A percentile compares a stretch with the other conserved stretches of the same genome.
These are phyloP conservation scores for Fusarium graminum DNA, from an alignment of 2,329 filamentous ascomycete species.

Conservation along the genomic window DNA sequence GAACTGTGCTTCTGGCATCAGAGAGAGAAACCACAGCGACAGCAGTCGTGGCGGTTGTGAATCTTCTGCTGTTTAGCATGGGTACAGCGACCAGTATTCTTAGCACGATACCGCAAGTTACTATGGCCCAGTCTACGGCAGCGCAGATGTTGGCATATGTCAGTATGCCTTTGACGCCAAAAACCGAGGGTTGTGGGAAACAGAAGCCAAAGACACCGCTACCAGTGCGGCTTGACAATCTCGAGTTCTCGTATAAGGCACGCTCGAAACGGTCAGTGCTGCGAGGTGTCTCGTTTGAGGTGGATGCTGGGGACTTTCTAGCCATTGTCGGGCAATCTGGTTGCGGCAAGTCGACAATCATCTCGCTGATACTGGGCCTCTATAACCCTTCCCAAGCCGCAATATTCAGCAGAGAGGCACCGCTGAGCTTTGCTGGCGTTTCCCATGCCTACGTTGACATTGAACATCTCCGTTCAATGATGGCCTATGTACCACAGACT, in stretches of 20 bases:
- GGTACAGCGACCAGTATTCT: conserved; percentile 78
- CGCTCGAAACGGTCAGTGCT: conserved; percentile 68
- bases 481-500: conserved; percentile 77
- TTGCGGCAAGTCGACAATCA: conserved; percentile 90
- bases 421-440: conserved; percentile 70
- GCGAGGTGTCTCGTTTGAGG: conserved; percentile 72
- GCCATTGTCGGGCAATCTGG: conserved; percentile 88
- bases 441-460: conserved; percentile 72
- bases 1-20: conserved; percentile 71
- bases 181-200: conserved; percentile 69
- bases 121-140: conserved; percentile 78
- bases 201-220: conserved; percentile 48
- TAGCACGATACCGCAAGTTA: conserved; percentile 83
- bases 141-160: conserved; percentile 78
- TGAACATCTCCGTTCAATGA: conserved; percentile 67
- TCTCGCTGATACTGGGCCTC: conserved; percentile 79
- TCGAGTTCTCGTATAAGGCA: conserved; percentile 80
- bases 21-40: conserved; percentile 63
- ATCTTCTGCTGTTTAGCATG: conserved; percentile 86
- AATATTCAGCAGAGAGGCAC: conserved; percentile 26
- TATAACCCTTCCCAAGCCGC: conserved; percentile 62
- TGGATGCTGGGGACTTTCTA: conserved; percentile 73
- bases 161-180: conserved; percentile 65
- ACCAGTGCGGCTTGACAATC: conserved; percentile 63
- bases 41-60: conserved; percentile 79